Base-by-base conservation (phyloP, 805 yeast species). In the Candida hungchunana region DNA sequence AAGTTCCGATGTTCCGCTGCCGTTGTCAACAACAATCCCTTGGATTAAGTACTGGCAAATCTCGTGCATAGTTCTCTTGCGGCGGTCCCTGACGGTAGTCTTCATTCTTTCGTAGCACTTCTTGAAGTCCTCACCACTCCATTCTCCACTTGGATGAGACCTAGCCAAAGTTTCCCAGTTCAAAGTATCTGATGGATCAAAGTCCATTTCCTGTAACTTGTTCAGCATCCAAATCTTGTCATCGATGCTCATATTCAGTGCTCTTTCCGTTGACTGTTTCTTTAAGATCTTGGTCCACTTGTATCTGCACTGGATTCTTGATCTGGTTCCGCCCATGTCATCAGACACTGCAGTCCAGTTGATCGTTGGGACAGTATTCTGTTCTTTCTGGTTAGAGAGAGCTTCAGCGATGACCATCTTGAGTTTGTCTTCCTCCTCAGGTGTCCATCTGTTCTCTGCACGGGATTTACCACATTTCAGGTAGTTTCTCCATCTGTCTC, bases 401-500 rank as follows among this genome's bases (percentile, higher is more conserved):
- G 80, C 66, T 26, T 67, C 67, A 19, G 61, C 56, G 12, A 85
- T 75, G 7, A 81, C 75, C n/a, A 57, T 55, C 36, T 70, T 69
- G 42, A 89, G 64, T 34, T 64, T 59, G 14, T 64, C 68, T 56
- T 89, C 97, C 52, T 86, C 96, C 23, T 73, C 77, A 1, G 59
- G 54, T 0, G 81, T 65, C 97, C 97, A 89, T 55, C 82, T 85
- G 57, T 84, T 83, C 32, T 75, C 71, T 7, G 79, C 76, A 45
- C 97, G 69, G 36, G 75, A 75, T 13, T 67, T 68, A 17, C 97
- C 97, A 64, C 97, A 90, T 59, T 89, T 89, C 44, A 89, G 83
- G 56, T 89, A 90, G 57, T 90, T 90, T 59, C 97, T 71, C 95
- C 95, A 90, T 50, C 97, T 71, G 58, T 90, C 97, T 49, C 97